Conservation (phyloP, 345 rosid genomes). For the Orychophragmus violaceus region DNA sequence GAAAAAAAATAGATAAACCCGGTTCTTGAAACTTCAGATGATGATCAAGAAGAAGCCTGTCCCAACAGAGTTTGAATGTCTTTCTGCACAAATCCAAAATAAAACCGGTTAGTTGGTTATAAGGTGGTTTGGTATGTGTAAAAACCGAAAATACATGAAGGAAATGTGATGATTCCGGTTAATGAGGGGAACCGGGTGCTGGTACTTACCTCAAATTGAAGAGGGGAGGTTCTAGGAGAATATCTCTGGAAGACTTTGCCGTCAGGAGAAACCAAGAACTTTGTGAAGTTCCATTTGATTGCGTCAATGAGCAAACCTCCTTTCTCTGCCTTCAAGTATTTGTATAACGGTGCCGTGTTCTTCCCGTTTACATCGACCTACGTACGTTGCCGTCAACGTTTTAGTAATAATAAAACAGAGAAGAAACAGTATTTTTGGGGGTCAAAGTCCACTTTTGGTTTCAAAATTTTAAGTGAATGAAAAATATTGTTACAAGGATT, state of each 20-base stretch:
- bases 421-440: too few relatives aligned
- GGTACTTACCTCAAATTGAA: slow-evolving; percentile 59
- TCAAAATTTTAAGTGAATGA: too few relatives aligned
- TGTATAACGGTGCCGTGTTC: slow-evolving; percentile 72
- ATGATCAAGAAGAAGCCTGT: slow-evolving; percentile 34
- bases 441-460: too few relatives aligned
- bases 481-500: too few relatives aligned
- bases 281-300: slow-evolving; percentile 96
- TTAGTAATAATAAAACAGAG: too few relatives aligned
- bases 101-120: neutral
- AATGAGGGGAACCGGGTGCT: neutral
- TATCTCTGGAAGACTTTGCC: slow-evolving; percentile 75
- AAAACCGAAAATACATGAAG: neutral
- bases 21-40: neutral
- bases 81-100: slow-evolving; percentile 45
- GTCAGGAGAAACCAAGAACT: slow-evolving; percentile 65
- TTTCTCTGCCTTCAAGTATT: slow-evolving; percentile 73
- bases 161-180: neutral
- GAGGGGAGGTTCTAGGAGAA: slow-evolving; percentile 83
- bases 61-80: slow-evolving; percentile 58
- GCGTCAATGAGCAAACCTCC: slow-evolving; percentile 69
- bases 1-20: neutral
- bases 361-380: slow-evolving; percentile 88
- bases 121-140: neutral
- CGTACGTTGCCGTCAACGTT: slow-evolving; percentile 4